Evolutionary conservation across 2,329 filamentous ascomycete genomes (phyloP).

Genomic region (Dothidotthia symphoricarpi): DNA sequence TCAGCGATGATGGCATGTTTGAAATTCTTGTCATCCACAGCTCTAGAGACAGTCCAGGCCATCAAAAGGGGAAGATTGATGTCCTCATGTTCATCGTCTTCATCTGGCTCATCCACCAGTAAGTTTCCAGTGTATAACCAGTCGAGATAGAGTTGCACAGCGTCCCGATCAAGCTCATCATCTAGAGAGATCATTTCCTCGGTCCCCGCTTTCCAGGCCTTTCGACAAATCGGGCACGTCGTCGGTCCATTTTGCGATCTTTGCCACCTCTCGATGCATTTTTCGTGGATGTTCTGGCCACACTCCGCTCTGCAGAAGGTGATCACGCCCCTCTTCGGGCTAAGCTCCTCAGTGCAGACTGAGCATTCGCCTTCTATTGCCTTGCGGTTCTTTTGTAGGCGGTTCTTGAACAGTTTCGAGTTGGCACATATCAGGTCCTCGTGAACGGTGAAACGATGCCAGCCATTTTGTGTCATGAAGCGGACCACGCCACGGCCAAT

Average conservation of each 20-base stretch:
- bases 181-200: no score
- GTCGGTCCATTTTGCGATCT: background rate
- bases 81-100: background rate
- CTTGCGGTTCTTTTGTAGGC: conserved; percentile 17
- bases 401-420: conserved; percentile 14
- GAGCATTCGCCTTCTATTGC: conserved; percentile 11
- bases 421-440: conserved; percentile 20
- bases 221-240: conserved; percentile 18
- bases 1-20: no score
- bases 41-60: background rate
- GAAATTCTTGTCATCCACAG: no score
- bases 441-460: conserved; percentile 18
- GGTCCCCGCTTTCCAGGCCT: conserved; percentile 1
- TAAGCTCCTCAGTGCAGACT: conserved; percentile 16
- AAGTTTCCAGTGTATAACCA: conserved; percentile 14
- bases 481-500: conserved; percentile 4
- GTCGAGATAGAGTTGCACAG: conserved; percentile 13
- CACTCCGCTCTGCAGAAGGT: conserved; percentile 18
- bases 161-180: background rate
- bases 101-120: background rate
- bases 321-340: conserved; percentile 5
- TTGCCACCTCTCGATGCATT: conserved; percentile 12
- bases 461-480: conserved; percentile 7
- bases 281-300: conserved; percentile 19
- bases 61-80: conserved; percentile 2